phyloP scores from a whole-genome alignment of 257 asterid species.

The Primulina tabacum region DNA sequence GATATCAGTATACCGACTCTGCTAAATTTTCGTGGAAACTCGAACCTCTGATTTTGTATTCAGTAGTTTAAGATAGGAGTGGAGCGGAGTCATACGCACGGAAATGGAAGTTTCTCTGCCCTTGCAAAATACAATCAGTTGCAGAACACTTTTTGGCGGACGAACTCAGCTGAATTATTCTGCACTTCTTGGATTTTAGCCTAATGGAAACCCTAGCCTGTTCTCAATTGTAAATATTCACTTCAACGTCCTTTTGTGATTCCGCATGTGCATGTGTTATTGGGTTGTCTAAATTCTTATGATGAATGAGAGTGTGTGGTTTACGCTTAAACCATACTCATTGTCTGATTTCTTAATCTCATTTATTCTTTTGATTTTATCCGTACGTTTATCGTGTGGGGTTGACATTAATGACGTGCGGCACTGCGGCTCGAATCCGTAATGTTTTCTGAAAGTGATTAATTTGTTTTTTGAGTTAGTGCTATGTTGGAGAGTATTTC shows the following conservation, averaged over 20 bases:
- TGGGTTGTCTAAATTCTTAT: neutral
- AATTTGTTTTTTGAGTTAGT: constrained; percentile 6
- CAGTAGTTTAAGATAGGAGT: neutral
- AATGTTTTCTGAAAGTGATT: constrained; percentile 1
- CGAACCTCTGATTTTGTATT: neutral
- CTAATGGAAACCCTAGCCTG: constrained; percentile 52
- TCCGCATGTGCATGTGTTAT: neutral
- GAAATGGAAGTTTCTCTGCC: constrained; percentile 71
- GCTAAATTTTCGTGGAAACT: neutral
- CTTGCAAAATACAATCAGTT: constrained; percentile 44
- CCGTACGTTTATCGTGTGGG: neutral
- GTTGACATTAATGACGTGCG: neutral
- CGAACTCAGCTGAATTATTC: constrained; percentile 47
- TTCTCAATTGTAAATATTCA: neutral
- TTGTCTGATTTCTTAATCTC: constrained; percentile 12
- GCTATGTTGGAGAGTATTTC: neutral
- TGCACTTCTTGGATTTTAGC: constrained; percentile 56
- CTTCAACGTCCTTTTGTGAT: neutral
- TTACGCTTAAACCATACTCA: neutral
- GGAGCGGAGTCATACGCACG: neutral
- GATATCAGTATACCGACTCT: neutral
- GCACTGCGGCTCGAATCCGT: neutral
- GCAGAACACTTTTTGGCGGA: constrained; percentile 30
- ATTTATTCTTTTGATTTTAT: constrained; percentile 1
- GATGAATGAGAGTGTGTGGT: neutral